A percentile compares a stretch with the other conserved stretches of the same genome.
phyloP scores from a whole-genome alignment of 2,329 filamentous ascomycete genomes.

The Chaetomium sp. region DNA sequence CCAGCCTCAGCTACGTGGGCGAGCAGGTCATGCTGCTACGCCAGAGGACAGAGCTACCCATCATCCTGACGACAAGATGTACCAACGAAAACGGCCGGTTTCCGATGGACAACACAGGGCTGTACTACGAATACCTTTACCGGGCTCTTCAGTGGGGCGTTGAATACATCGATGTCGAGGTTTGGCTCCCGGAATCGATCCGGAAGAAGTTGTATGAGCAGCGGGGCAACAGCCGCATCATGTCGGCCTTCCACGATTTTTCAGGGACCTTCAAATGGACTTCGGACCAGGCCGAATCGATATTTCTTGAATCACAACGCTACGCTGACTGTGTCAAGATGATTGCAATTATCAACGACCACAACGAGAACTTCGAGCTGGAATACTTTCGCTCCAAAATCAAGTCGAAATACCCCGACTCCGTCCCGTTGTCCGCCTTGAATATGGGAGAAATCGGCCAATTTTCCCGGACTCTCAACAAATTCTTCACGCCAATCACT shows the following conservation, averaged over 20 bases:
- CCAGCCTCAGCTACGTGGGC: conserved; percentile 76
- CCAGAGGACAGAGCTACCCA: conserved; percentile 79
- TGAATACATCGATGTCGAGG: conserved; percentile 83
- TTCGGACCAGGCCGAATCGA: conserved; percentile 60
- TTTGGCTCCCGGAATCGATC: conserved; percentile 77
- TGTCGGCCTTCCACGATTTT: conserved; percentile 89
- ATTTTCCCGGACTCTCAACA: conserved; percentile 75
- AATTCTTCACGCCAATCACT: conserved; percentile 81
- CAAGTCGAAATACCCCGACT: conserved; percentile 58
- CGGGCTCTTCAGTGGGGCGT: conserved; percentile 83
- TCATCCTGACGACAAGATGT: conserved; percentile 82
- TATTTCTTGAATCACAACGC: conserved; percentile 64
- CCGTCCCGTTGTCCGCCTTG: conserved; percentile 71
- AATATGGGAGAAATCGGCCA: conserved; percentile 87
- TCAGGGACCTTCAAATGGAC: conserved; percentile 80
- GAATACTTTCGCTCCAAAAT: conserved; percentile 82
- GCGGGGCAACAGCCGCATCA: conserved; percentile 74
- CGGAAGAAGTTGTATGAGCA: conserved; percentile 59
- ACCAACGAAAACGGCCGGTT: conserved; percentile 77
- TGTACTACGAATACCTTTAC: conserved; percentile 75
- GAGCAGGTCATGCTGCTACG: conserved; percentile 79
- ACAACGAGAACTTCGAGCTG: conserved; percentile 83
- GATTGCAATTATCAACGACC: conserved; percentile 75
- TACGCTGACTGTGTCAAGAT: conserved; percentile 87
- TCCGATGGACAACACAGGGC: conserved; percentile 68